Evolutionary conservation across 352 stramenopile genomes (phyloP), one percentile per base, ranked within the genome.

Genomic region (Phytophthora brassicae): DNA sequence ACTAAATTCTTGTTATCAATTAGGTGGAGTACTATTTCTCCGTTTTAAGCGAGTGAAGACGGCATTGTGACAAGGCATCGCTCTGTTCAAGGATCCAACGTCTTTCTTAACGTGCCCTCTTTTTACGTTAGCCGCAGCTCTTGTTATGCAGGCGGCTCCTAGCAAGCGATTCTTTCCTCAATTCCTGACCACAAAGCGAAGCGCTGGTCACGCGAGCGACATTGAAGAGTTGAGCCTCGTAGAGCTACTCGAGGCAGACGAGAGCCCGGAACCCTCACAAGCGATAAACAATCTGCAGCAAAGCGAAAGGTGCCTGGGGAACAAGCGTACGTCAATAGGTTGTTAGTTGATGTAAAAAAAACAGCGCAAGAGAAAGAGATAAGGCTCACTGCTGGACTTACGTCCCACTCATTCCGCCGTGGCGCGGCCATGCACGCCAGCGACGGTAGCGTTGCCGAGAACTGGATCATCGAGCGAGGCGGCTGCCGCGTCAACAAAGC

Each of bases 21-120:
- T 60, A 62, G 56, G 50, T 41, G 54, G 43, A 2, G 41, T 58
- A 6, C 2, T 62, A 20, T 70, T 70, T 23, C 22, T 70, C 12
- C 23, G 62, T 2, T 65, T 62, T 13, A 65, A 58, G 38, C 33
- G 50, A 0, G 44, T 64, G 0, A 60, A 66, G n/a, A 66, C 28
- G 28, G 47, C 42, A 2, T 44, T 59, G 35, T 35, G 51, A 13
- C 60, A 64, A 31, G 52, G 60, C n/a, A 20, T 68, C 6, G 61
- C 49, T 0, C 23, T 70, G 4, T 70, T 62, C 20, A 63, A 62
- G 9, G 44, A 62, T 28, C 62, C 56, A 3, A 35, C 19, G 1
- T 33, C 13, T 20, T 53, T 56, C n/a, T 28, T 56, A n/a, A 71
- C 41, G 0, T 71, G 64, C 4, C 52, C 51, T 2, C 22, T 71